Conservation (phyloP, 805 yeast genomes). For the Myxozyma vanderwaltii region DNA sequence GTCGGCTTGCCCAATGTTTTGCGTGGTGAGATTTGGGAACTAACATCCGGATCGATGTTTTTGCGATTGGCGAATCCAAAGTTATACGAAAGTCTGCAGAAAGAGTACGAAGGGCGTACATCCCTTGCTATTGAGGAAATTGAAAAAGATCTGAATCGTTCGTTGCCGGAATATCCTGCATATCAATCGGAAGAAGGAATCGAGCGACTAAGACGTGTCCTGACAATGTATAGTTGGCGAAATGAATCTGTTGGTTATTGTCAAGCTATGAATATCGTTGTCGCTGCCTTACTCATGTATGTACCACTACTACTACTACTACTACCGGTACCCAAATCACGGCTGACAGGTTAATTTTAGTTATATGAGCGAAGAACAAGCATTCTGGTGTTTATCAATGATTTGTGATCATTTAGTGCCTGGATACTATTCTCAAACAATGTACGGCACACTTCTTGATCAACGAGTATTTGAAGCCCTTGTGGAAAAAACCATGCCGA, state of each 20-base stretch:
- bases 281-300: constrained; percentile 53
- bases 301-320: neutral
- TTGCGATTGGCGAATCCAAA: constrained; percentile 62
- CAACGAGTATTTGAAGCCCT: constrained; percentile 91
- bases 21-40: constrained; percentile 96
- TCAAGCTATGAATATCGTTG: constrained; percentile 93
- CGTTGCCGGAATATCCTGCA: constrained; percentile 94
- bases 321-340: neutral
- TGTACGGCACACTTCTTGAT: constrained; percentile 95
- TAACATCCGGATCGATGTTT: constrained; percentile 83
- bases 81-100: constrained; percentile 60
- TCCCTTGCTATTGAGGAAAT: constrained; percentile 94
- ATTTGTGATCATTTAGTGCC: constrained; percentile 86
- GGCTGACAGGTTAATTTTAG: constrained; percentile 47
- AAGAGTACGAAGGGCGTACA: constrained; percentile 60
- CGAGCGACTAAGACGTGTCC: constrained; percentile 75
- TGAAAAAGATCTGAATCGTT: constrained; percentile 91
- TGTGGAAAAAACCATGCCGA: constrained; percentile 86
- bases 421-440: constrained; percentile 93
- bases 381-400: constrained; percentile 84
- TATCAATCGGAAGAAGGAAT: constrained; percentile 88
- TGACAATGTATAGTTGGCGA: constrained; percentile 94
- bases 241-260: constrained; percentile 97
- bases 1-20: constrained; percentile 93
- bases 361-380: constrained; percentile 90